These are phyloP conservation scores for Lachnum nothofagi DNA, from an alignment of 2,329 filamentous ascomycete species.

Conservation along the genomic window DNA sequence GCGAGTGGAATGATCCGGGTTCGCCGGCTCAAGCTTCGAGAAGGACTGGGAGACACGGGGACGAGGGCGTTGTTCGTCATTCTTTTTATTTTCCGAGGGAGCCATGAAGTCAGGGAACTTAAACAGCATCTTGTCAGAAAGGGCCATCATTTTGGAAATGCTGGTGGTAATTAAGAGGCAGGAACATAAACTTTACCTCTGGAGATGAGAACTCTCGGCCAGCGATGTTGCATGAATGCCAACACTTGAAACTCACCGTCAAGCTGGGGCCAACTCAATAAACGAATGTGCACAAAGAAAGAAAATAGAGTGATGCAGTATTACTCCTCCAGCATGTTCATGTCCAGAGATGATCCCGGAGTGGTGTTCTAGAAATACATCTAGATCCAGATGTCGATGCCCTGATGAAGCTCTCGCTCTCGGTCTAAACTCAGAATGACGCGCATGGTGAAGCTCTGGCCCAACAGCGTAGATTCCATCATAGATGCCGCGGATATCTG, in stretches of 20 bases:
- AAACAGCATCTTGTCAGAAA: constrained; percentile 30
- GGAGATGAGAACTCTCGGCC: constrained; percentile 17
- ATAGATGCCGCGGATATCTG: neutral
- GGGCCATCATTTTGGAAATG: constrained; percentile 16
- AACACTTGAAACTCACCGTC: constrained; percentile 29
- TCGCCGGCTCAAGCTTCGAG: constrained; percentile 31
- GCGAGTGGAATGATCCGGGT: constrained; percentile 20
- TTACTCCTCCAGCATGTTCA: constrained; percentile 22
- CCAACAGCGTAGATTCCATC: constrained; percentile 5
- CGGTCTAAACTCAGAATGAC: neutral
- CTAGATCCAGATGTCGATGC: too few relatives aligned
- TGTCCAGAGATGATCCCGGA: constrained; percentile 1
- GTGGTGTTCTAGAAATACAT: too few relatives aligned
- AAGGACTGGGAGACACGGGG: constrained; percentile 37
- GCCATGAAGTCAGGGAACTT: constrained; percentile 32
- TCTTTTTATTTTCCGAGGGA: constrained; percentile 22
- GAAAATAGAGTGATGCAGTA: constrained; percentile 4
- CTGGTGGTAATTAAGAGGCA: neutral
- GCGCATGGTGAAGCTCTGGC: neutral
- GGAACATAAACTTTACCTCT: too few relatives aligned
- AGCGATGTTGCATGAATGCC: constrained; percentile 28
- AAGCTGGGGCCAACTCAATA: constrained; percentile 21
- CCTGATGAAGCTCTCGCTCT: too few relatives aligned
- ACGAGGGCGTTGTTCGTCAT: constrained; percentile 27
- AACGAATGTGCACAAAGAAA: constrained; percentile 23